A percentile compares a stretch with the other conserved stretches of the same genome.
Conservation (phyloP, 2,329 filamentous ascomycete genomes). For the Xylariomycetidae sp. region DNA sequence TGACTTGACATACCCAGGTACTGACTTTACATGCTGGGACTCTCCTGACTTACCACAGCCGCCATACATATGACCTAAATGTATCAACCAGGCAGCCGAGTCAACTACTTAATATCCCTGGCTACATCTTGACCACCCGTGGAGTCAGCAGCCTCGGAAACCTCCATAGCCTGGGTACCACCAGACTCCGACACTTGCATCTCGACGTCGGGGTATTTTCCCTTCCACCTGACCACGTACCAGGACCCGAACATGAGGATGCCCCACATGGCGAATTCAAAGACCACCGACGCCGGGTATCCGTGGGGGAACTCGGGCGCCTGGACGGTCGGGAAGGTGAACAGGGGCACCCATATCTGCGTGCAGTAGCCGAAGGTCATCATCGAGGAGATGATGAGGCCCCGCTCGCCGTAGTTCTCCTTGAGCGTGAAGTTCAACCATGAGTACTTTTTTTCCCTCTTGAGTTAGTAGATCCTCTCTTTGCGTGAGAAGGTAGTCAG, state of each 20-base stretch:
- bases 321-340: slow-evolving; percentile 24
- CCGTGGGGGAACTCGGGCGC: slow-evolving; percentile 21
- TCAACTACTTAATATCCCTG: too few species aligned
- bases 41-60: too few species aligned
- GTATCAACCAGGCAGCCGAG: too few species aligned
- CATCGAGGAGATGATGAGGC: slow-evolving; percentile 29
- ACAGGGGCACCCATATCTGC: slow-evolving; percentile 25
- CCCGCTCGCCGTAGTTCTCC: slow-evolving; percentile 28
- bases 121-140: too few species aligned
- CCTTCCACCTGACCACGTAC: slow-evolving; percentile 24
- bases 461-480: too few species aligned
- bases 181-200: too few species aligned
- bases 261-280: slow-evolving; percentile 23
- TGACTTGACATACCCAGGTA: too few species aligned
- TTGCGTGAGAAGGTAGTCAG: too few species aligned
- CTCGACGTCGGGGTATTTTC: background rate
- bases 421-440: slow-evolving; percentile 28
- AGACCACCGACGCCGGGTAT: slow-evolving; percentile 21
- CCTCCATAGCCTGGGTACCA: too few species aligned
- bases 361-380: slow-evolving; percentile 30
- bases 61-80: too few species aligned
- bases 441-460: slow-evolving; percentile 17
- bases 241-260: slow-evolving; percentile 21
- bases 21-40: too few species aligned
- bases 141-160: too few species aligned